Evolutionary conservation across 345 rosid genomes (phyloP).

Genomic region (Dipteronia dyeriana): DNA sequence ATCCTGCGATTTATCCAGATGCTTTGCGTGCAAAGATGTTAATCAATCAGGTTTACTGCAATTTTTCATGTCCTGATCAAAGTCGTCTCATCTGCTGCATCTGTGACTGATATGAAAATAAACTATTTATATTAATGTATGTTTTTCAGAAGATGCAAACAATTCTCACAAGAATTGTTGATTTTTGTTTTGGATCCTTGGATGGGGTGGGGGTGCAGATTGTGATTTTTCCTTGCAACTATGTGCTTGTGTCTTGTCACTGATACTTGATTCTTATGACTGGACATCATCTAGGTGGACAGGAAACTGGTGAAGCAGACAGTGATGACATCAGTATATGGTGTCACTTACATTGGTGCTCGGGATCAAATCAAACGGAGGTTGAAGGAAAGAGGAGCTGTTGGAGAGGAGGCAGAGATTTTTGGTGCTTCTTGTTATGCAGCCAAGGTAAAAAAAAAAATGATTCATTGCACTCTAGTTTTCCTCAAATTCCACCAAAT

Average conservation of each 20-base stretch:
- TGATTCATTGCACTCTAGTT: slow-evolving; percentile 8
- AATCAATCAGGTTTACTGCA: slow-evolving; percentile 60
- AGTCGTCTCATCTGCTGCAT: neutral
- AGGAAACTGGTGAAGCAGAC: slow-evolving; percentile 99
- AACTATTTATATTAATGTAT: neutral
- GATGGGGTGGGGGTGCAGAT: neutral
- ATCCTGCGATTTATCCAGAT: slow-evolving; percentile 67
- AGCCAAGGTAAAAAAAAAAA: slow-evolving; percentile 71
- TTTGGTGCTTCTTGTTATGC: slow-evolving; percentile 90
- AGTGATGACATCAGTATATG: slow-evolving; percentile 99
- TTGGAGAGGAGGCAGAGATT: slow-evolving; percentile 52
- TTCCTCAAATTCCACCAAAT: slow-evolving; percentile 1
- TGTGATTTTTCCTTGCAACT: slow-evolving; percentile 1
- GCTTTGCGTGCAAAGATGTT: slow-evolving; percentile 67
- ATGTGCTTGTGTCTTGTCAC: slow-evolving; percentile 5
- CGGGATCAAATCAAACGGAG: slow-evolving; percentile 93
- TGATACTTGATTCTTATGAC: slow-evolving; percentile 29
- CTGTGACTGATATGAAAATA: slow-evolving; percentile 15
- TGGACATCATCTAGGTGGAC: slow-evolving; percentile 67
- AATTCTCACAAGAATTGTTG: neutral
- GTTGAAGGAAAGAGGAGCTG: slow-evolving; percentile 80
- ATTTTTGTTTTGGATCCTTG: neutral
- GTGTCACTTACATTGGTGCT: slow-evolving; percentile 95
- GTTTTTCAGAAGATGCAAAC: no score
- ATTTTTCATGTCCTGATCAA: neutral